These are phyloP conservation scores for Guillardia theta DNA, from an alignment of 78 protist species.

Conservation along the genomic window DNA sequence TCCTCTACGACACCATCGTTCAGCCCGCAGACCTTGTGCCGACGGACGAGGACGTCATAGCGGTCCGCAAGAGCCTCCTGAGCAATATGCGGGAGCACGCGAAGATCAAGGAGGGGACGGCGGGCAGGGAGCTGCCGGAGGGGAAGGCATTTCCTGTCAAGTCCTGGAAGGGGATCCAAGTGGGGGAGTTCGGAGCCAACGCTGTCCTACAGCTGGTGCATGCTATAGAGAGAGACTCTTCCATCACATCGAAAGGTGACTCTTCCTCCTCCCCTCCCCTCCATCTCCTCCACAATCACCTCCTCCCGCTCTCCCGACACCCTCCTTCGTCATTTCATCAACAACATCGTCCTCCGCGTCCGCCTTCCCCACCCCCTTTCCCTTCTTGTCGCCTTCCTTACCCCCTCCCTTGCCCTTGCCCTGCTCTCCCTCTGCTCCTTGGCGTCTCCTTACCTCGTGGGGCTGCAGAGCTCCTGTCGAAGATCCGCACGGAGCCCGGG, in stretches of 20 bases:
- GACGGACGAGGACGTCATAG: conserved; percentile 34
- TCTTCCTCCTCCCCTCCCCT: no score
- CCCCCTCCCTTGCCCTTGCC: not conserved
- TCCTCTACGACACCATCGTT: not conserved
- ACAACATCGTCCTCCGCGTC: not conserved
- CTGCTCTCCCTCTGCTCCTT: not conserved
- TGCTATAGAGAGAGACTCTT: not conserved
- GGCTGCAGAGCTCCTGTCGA: not conserved
- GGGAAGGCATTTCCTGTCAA: not conserved
- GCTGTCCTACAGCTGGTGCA: not conserved
- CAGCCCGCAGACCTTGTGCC: conserved; percentile 10
- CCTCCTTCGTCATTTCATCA: no score
- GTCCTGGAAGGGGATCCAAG: not conserved
- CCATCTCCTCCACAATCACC: no score
- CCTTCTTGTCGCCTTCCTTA: not conserved
- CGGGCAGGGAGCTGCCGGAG: not conserved
- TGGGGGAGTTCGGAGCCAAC: not conserved
- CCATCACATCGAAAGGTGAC: no score
- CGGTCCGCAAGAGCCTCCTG: not conserved
- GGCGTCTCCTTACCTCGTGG: not conserved
- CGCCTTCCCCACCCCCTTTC: not conserved
- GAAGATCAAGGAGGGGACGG: not conserved
- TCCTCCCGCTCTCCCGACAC: no score
- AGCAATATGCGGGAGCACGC: not conserved
- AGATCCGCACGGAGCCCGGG: not conserved